These are phyloP conservation scores for Talaromyces piceae DNA, from an alignment of 2,329 filamentous ascomycete genomes.

Conservation along the genomic window DNA sequence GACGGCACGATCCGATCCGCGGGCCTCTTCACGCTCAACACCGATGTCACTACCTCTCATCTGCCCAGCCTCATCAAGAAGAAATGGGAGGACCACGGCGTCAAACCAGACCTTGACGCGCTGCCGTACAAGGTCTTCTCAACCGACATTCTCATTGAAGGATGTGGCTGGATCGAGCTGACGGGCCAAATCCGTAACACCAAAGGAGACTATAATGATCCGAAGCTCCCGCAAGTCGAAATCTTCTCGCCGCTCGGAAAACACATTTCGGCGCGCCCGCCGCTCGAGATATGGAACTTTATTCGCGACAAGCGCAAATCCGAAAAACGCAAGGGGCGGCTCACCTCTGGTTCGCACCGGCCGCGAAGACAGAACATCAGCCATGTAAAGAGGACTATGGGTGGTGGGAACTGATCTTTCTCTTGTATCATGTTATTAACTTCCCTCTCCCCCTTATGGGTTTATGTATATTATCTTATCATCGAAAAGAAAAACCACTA, in stretches of 20 bases:
- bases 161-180: slow-evolving; percentile 88
- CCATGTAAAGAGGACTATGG: slow-evolving; percentile 16
- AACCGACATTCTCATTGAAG: slow-evolving; percentile 81
- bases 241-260: slow-evolving; percentile 80
- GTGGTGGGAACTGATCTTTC: slow-evolving; percentile 6
- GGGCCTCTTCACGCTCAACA: slow-evolving; percentile 64
- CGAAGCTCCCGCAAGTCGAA: slow-evolving; percentile 66
- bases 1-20: slow-evolving; percentile 52
- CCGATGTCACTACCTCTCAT: slow-evolving; percentile 76
- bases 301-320: slow-evolving; percentile 24
- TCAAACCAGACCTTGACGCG: slow-evolving; percentile 23
- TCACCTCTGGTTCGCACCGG: slow-evolving; percentile 7
- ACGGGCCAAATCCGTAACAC: slow-evolving; percentile 72
- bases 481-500: too few relatives aligned
- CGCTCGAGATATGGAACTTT: slow-evolving; percentile 29
- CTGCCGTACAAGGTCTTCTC: slow-evolving; percentile 75
- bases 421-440: too few relatives aligned
- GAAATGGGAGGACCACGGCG: slow-evolving; percentile 57
- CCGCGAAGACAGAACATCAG: slow-evolving; percentile 20
- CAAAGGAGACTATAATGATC: background rate
- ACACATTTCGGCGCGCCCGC: slow-evolving; percentile 51
- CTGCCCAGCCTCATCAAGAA: slow-evolving; percentile 65
- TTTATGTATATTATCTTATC: background rate
- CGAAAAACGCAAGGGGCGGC: slow-evolving; percentile 21
- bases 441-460: background rate